phyloP scores from a whole-genome alignment of 225 moss, liverwort and hornwort genomes.

The Straminergon stramineum region DNA sequence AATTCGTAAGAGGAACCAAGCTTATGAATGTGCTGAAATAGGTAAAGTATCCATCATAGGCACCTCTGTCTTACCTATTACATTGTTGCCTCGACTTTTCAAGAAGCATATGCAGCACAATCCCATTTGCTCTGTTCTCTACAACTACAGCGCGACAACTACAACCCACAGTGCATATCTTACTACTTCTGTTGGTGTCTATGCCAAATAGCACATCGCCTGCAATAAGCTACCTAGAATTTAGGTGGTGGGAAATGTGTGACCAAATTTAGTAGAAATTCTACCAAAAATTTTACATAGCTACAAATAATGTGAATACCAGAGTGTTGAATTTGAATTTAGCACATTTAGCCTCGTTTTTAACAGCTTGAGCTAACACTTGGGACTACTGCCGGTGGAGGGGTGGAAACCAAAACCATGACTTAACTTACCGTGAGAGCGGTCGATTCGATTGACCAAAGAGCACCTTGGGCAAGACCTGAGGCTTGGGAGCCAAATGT shows the following conservation, averaged over 20 bases:
- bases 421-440: background rate
- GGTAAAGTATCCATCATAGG: too few relatives aligned
- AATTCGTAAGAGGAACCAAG: background rate
- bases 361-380: background rate
- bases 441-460: background rate
- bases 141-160: background rate
- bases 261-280: background rate
- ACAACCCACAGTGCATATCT: background rate
- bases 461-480: conserved; percentile 23
- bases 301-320: too few relatives aligned
- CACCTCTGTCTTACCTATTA: background rate
- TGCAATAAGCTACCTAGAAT: background rate
- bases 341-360: background rate
- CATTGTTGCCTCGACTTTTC: background rate
- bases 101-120: background rate
- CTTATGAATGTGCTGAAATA: background rate
- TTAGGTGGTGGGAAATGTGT: background rate
- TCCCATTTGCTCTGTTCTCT: background rate
- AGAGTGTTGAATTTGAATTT: background rate
- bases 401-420: background rate
- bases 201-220: background rate
- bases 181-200: background rate
- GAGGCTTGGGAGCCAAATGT: conserved; percentile 38
- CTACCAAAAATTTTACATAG: background rate
- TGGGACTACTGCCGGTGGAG: background rate